These are phyloP conservation scores for Pelargonium citronellum DNA, from an alignment of 441 rosid genomes.

Conservation along the genomic window DNA sequence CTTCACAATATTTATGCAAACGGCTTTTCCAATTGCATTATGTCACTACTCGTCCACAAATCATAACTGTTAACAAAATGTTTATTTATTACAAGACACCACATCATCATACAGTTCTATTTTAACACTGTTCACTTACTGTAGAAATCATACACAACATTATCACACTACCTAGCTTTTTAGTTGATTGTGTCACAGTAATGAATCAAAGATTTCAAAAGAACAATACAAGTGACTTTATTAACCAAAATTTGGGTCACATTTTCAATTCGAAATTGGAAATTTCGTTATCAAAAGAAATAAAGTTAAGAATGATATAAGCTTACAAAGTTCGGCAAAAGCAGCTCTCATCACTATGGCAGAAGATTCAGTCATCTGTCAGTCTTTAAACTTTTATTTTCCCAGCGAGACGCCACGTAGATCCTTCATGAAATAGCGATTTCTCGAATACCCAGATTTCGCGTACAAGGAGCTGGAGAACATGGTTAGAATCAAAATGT, in stretches of 20 bases:
- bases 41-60: too few relatives aligned
- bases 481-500: conserved; percentile 14
- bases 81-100: too few relatives aligned
- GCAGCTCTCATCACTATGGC: conserved; percentile 11
- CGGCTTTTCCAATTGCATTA: too few relatives aligned
- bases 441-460: conserved; percentile 96
- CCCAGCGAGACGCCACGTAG: conserved; percentile 92
- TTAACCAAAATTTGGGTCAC: neutral
- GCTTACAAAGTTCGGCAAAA: conserved; percentile 25
- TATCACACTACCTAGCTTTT: too few relatives aligned
- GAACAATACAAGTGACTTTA: neutral
- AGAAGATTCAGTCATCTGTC: conserved; percentile 10
- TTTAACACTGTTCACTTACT: too few relatives aligned
- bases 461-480: conserved; percentile 68
- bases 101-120: too few relatives aligned
- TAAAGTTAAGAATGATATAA: neutral
- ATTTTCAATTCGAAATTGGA: neutral
- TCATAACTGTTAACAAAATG: too few relatives aligned
- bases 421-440: conserved; percentile 73
- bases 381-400: conserved; percentile 36
- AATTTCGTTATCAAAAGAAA: neutral
- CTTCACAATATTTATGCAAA: too few relatives aligned
- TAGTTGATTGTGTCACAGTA: too few relatives aligned
- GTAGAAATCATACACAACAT: too few relatives aligned
- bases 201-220: too few relatives aligned